Percentiles rank a stretch among this genome's conserved stretches.
These are phyloP conservation scores for Amphicarpaea edgeworthii DNA, from an alignment of 306 rosid genomes.

Conservation along the genomic window DNA sequence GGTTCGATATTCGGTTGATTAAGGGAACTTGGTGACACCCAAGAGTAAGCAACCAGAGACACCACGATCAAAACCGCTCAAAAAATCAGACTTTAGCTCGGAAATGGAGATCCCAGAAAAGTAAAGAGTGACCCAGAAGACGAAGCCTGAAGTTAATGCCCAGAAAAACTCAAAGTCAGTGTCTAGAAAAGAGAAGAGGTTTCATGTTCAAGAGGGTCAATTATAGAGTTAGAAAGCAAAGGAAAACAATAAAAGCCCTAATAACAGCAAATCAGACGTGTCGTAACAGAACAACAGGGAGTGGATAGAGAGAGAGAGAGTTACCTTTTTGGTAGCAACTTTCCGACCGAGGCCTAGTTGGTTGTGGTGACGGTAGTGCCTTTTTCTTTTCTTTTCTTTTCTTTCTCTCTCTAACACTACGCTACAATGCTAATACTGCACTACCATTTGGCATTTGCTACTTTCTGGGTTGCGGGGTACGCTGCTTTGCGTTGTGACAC, in stretches of 20 bases:
- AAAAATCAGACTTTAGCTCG: conserved; percentile 38
- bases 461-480: conserved; percentile 48
- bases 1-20: neutral
- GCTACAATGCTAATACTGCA: conserved; percentile 42
- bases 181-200: conserved; percentile 30
- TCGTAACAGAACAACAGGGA: conserved; percentile 43
- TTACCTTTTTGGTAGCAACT: conserved; percentile 69
- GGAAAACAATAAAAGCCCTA: conserved; percentile 56
- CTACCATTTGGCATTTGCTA: conserved; percentile 51
- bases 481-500: conserved; percentile 43
- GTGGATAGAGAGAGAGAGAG: conserved; percentile 37
- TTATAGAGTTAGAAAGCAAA: conserved; percentile 44
- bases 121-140: conserved; percentile 30
- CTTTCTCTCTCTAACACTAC: conserved; percentile 26
- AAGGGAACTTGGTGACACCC: conserved; percentile 30
- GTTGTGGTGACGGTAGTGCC: conserved; percentile 50
- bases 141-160: conserved; percentile 28
- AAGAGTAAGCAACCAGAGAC: conserved; percentile 33
- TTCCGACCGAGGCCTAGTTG: conserved; percentile 80
- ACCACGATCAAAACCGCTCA: conserved; percentile 33
- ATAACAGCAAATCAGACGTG: conserved; percentile 55
- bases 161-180: conserved; percentile 36
- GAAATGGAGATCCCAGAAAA: conserved; percentile 35
- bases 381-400: conserved; percentile 8
- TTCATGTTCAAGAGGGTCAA: conserved; percentile 42